phyloP scores from a whole-genome alignment of 2,329 filamentous ascomycete species.

The Cephalotrichum gorgonifer region DNA sequence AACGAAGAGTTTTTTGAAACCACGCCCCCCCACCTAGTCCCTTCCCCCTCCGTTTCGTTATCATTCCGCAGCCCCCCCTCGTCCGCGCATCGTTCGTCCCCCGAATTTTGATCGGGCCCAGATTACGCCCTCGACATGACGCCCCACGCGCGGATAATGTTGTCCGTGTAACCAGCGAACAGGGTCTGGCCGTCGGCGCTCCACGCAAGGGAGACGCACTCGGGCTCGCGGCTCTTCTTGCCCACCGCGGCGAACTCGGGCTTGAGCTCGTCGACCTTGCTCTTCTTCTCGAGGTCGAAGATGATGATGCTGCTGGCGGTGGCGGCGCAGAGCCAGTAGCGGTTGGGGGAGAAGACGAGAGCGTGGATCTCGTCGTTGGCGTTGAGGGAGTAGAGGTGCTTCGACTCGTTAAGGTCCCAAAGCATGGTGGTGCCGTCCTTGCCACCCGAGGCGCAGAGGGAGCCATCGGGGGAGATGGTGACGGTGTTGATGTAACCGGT shows the following conservation, averaged over 20 bases:
- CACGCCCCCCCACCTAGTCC: not conserved
- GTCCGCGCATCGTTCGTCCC: too few species aligned
- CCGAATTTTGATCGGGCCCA: too few species aligned
- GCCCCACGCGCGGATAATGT: constrained; percentile 96
- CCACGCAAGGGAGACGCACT: constrained; percentile 97
- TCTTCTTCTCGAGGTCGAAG: constrained; percentile 99
- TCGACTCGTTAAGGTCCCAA: constrained; percentile 99
- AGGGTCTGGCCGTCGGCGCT: constrained; percentile 96
- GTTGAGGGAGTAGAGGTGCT: constrained; percentile 99
- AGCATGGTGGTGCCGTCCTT: constrained; percentile 99
- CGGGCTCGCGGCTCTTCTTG: constrained; percentile 98
- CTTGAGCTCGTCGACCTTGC: constrained; percentile 99
- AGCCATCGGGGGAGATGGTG: constrained; percentile 98
- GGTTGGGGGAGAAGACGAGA: constrained; percentile 99
- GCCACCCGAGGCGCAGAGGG: constrained; percentile 95
- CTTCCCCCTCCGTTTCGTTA: not conserved
- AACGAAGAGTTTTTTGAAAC: not conserved
- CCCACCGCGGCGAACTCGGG: constrained; percentile 87
- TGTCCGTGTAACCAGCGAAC: constrained; percentile 99
- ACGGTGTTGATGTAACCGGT: constrained; percentile 99
- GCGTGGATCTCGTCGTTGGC: constrained; percentile 99
- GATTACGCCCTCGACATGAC: constrained; percentile 86
- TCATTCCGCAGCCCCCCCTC: not conserved
- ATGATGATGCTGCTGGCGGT: constrained; percentile 98
- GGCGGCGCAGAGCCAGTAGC: constrained; percentile 99